Base-by-base conservation (phyloP, 352 stramenopile genomes). In the Phytophthora constricta region DNA sequence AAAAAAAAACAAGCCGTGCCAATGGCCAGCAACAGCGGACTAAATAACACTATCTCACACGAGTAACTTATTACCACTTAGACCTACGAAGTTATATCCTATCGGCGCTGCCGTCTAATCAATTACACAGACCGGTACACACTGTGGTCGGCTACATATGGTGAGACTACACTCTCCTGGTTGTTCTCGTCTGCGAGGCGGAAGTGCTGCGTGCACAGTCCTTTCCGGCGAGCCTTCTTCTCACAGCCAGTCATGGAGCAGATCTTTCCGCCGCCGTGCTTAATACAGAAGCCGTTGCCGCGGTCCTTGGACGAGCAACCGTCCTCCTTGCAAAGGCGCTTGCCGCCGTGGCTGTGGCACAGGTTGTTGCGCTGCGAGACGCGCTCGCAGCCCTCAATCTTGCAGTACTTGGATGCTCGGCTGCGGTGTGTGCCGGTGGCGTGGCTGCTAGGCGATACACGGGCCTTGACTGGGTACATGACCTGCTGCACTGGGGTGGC, bases 351-450 rank as follows among this genome's bases (percentile, higher is more conserved):
- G 59, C 82, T 89, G 71, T 95, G 84, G 51, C 86, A 94, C 26
- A 92, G 61, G 55, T 91, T 91, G 79, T 94, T 94, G 50, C 86
- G 84, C 70, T 94, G 86, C 14, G 84, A 93, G 26, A 92, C 86
- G 22, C 86, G 86, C 65, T 91, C 76, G 46, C 86, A 94, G 33
- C 77, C 82, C 17, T 94, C 86, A 14, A 94, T 84, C 76, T 88
- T 92, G 76, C 86, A 94, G 68, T 92, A 94, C 71, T 94, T 94
- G 59, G 84, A 94, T n/a, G 85, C 81, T n/a, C 86, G 80, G 64
- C 78, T 91, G 23, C 86, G 78, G 63, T 87, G 70, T 3, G 68
- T 68, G 4, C 58, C 52, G 34, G 31, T 68, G n/a, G n/a, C n/a
- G n/a, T n/a, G n/a, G n/a, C n/a, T n/a, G 43, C 53, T 63, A 0